A percentile compares a stretch with the other conserved stretches of the same genome.
These are phyloP conservation scores for Cladobotryum protrusum DNA, from an alignment of 2,329 filamentous ascomycete species.

Conservation along the genomic window DNA sequence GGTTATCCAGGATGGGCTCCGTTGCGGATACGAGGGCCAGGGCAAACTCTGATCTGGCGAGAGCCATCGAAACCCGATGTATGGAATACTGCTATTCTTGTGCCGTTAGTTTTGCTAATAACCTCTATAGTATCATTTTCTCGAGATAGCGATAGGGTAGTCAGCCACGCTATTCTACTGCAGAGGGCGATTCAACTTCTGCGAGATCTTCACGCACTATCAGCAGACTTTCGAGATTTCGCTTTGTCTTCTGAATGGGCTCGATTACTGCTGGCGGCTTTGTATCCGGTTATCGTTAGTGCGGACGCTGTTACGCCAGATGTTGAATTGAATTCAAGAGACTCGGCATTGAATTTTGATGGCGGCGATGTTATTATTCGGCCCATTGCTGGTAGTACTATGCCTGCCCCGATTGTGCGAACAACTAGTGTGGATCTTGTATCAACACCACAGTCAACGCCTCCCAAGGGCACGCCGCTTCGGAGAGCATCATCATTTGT, in stretches of 20 bases:
- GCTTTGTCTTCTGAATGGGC: constrained; percentile 73
- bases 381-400: constrained; percentile 55
- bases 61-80: constrained; percentile 52
- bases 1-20: constrained; percentile 5
- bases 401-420: constrained; percentile 64
- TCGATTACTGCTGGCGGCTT: constrained; percentile 67
- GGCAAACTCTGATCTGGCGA: constrained; percentile 56
- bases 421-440: constrained; percentile 55
- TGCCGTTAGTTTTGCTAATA: constrained; percentile 12
- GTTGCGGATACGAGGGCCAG: constrained; percentile 29
- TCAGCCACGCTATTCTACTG: constrained; percentile 56
- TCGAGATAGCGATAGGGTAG: constrained; percentile 42
- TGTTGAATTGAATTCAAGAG: constrained; percentile 77
- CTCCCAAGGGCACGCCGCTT: constrained; percentile 54
- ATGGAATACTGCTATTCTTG: constrained; percentile 21
- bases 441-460: constrained; percentile 40
- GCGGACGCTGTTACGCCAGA: constrained; percentile 77
- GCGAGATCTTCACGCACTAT: constrained; percentile 70
- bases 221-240: constrained; percentile 75
- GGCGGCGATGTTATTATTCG: constrained; percentile 79
- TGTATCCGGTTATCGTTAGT: constrained; percentile 86
- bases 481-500: constrained; percentile 87
- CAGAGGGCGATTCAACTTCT: constrained; percentile 75
- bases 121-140: constrained; percentile 19
- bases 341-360: constrained; percentile 76